These are phyloP conservation scores for Spencermartinsiella europaea DNA, from an alignment of 805 yeast genomes.

Conservation along the genomic window DNA sequence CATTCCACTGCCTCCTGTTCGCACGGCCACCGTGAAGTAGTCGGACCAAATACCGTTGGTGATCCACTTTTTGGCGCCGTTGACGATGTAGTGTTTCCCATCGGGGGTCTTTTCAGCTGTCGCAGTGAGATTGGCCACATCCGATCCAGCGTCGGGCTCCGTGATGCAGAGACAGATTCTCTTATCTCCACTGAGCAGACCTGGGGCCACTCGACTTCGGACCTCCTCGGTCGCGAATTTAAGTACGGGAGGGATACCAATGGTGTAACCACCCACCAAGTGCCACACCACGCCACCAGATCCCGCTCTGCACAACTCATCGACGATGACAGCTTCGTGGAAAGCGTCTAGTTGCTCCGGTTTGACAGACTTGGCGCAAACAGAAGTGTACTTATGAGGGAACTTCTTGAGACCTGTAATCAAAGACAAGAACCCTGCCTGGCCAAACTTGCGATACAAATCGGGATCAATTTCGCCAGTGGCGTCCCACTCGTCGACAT, in stretches of 20 bases:
- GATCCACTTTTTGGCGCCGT: constrained; percentile 43
- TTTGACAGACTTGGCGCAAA: constrained; percentile 34
- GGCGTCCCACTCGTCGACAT: constrained; percentile 41
- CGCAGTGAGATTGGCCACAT: constrained; percentile 38
- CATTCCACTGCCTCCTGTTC: constrained; percentile 40
- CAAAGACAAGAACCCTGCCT: constrained; percentile 38
- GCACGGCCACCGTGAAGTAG: constrained; percentile 40
- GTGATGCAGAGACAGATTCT: constrained; percentile 39
- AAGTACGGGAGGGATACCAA: constrained; percentile 38
- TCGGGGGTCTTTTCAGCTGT: constrained; percentile 35
- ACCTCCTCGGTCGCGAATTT: constrained; percentile 31
- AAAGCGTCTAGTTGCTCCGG: constrained; percentile 36
- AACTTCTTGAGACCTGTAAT: constrained; percentile 33
- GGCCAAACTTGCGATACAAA: constrained; percentile 33
- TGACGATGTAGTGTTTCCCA: constrained; percentile 37
- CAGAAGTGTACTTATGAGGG: constrained; percentile 35
- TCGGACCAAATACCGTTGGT: constrained; percentile 41
- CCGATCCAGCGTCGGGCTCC: constrained; percentile 43
- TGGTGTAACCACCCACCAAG: constrained; percentile 37
- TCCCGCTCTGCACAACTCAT: constrained; percentile 37
- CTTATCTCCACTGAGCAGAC: constrained; percentile 33
- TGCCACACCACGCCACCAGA: constrained; percentile 40
- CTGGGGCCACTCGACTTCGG: constrained; percentile 35
- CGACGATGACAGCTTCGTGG: constrained; percentile 37
- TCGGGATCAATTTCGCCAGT: constrained; percentile 32